Percentiles rank a stretch among this genome's conserved stretches.
These are phyloP conservation scores for Gryganskiella cystojenkinii DNA, from an alignment of 192 early-diverging fungal species.

Conservation along the genomic window DNA sequence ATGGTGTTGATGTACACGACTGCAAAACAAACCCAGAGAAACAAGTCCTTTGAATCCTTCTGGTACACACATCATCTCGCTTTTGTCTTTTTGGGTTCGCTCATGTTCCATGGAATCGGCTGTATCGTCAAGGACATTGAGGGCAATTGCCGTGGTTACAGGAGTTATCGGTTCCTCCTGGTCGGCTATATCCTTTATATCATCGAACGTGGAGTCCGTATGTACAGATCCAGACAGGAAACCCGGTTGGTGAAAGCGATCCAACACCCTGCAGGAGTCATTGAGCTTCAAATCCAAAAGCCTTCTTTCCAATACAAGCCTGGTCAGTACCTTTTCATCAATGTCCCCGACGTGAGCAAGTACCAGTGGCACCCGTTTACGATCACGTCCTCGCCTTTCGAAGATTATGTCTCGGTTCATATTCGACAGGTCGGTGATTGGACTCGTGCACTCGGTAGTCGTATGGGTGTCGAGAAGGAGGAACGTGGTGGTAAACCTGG, in stretches of 20 bases:
- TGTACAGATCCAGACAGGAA: slow-evolving; percentile 56
- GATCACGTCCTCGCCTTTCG: slow-evolving; percentile 56
- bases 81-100: slow-evolving; percentile 66
- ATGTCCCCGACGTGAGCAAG: slow-evolving; percentile 70
- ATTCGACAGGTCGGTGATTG: slow-evolving; percentile 58
- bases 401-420: slow-evolving; percentile 57
- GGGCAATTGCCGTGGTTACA: slow-evolving; percentile 51
- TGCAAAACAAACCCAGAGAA: slow-evolving; percentile 66
- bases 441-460: slow-evolving; percentile 45
- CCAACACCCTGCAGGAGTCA: slow-evolving; percentile 75
- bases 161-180: slow-evolving; percentile 59
- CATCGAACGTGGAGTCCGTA: slow-evolving; percentile 72
- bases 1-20: slow-evolving; percentile 74
- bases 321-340: slow-evolving; percentile 82
- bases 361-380: slow-evolving; percentile 87
- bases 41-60: slow-evolving; percentile 78
- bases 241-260: slow-evolving; percentile 77
- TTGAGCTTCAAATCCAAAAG: slow-evolving; percentile 75
- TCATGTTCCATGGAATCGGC: slow-evolving; percentile 76
- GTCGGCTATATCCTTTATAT: slow-evolving; percentile 66
- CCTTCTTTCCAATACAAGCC: slow-evolving; percentile 58
- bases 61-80: slow-evolving; percentile 84
- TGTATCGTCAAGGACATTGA: slow-evolving; percentile 57
- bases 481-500: slow-evolving; percentile 14
- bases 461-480: slow-evolving; percentile 52